Evolutionary conservation across 108 stramenopile species (phyloP), one percentile per base, ranked within the genome.

Genomic region (Craspedostauros australis): DNA sequence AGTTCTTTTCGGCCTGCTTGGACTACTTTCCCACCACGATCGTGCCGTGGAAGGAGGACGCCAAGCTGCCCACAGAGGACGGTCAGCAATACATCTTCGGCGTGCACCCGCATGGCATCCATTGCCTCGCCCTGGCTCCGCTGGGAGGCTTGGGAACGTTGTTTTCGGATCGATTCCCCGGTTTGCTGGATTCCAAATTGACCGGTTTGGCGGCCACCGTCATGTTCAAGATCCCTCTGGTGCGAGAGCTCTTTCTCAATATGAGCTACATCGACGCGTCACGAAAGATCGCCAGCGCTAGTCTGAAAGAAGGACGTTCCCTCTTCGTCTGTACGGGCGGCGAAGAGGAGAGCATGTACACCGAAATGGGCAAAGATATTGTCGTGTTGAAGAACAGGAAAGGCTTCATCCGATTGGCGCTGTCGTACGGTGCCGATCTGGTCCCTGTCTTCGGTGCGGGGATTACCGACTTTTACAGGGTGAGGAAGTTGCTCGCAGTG

Each of bases 391-490:
- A 70, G 20, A 73, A 68, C 11, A 68, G 93, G 19, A 91, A 88
- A 56, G 95, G 95, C 14, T 94, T 96, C 49, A 60, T 94, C 11
- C 82, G 82, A 30, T 59, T 88, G 7, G 91, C 93, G 0, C 44
- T 96, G 44, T 22, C 59, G 32, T 47, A 88, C 5, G 88, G 90
- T 6, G 63, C 77, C 11, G 73, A 77, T 1, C 69, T 96, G n/a
- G 88, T 96, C 36, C 95, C 95, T 0, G 73, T 74, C 9, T 93
- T 94, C 60, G 81, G 81, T 5, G n/a, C n/a, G n/a, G n/a, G n/a
- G n/a, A 37, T 25, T 16, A 58, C 46, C 25, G 79, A 86, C 46
- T 60, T 45, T n/a, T 86, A 78, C 44, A 20, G n/a, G n/a, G n/a
- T n/a, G n/a, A n/a, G n/a, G n/a, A n/a, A n/a, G n/a, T n/a, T n/a